Evolutionary conservation across 2,329 filamentous ascomycete genomes (phyloP).

Genomic region (Teratosphaeria pseudoeucalypti): DNA sequence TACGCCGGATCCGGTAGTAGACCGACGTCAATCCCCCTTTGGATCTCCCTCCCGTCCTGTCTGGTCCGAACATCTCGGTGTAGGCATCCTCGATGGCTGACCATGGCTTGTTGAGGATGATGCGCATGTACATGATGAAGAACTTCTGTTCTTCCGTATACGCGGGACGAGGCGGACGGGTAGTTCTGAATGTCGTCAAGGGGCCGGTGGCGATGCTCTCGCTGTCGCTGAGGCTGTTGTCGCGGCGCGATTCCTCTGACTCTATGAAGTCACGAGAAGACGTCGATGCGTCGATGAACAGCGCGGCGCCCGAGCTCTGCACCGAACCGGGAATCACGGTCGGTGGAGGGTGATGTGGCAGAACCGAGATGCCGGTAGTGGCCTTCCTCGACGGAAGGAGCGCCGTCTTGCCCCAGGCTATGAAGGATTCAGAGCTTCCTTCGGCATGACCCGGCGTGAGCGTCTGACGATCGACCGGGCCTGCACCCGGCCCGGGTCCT

Average conservation of each 20-base stretch:
- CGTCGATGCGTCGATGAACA: background rate
- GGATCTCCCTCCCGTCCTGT: constrained; percentile 10
- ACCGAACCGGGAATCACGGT: background rate
- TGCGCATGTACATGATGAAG: constrained; percentile 20
- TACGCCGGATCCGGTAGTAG: constrained; percentile 24
- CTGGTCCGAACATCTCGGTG: constrained; percentile 11
- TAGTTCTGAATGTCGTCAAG: background rate
- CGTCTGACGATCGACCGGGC: background rate
- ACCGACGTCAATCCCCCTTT: constrained; percentile 24
- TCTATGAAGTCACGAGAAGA: background rate
- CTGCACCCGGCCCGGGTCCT: background rate
- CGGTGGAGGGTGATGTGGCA: background rate
- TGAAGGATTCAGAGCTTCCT: background rate
- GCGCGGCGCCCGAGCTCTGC: background rate
- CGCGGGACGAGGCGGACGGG: constrained; percentile 17
- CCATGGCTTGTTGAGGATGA: constrained; percentile 17
- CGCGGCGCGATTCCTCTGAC: background rate
- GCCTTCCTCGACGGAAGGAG: background rate
- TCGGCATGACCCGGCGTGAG: background rate
- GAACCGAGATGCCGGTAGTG: background rate
- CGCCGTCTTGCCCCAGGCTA: background rate
- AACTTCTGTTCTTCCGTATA: constrained; percentile 28
- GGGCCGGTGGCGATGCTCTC: background rate
- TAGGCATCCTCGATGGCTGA: constrained; percentile 21
- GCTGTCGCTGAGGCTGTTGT: background rate